Evolutionary conservation across 2,329 filamentous ascomycete species (phyloP), one percentile per base, ranked within the genome.

Genomic region (Colletotrichum brevisporum): DNA sequence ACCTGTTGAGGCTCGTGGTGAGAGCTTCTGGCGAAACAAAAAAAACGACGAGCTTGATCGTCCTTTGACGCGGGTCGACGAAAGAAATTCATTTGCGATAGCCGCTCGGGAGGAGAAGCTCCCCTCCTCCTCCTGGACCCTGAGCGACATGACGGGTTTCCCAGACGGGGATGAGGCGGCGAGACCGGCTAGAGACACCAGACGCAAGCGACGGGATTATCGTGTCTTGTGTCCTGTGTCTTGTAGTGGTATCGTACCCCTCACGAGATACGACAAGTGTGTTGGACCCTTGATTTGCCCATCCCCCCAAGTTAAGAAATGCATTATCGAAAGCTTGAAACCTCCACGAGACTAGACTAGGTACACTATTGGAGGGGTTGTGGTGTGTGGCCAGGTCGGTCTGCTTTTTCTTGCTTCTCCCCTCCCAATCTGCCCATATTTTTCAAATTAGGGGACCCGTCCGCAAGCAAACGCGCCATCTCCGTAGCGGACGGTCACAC

Each of bases 321-420:
- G 66, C 50, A 50, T 60, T 69, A 36, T 65, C 43, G 61, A 59
- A 69, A 54, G 62, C 61, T 65, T 69, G 66, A 69, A 69, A 69
- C 62, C 55, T 41, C 13, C 18, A 31, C 24, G 55, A 39, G 31
- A 50, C 51, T 24, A 24, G 21, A 24, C 21, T 24, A 24, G 21
- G 21, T 24, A 24, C 21, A 24, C 2, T 31, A 51, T n/a, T 53
- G 47, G 62, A 59, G 54, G 47, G 8, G 13, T 24, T 24, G 36
- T n/a, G 39, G 15, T n/a, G 21, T 24, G 31, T 41, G 52, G 27
- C n/a, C 47, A 51, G 24, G 24, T 18, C 16, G 39, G 54, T 13
- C 21, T 24, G 21, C 21, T 24, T 57, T 52, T 64, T 50, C 53
- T 21, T 47, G 15, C 31, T 59, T 41, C n/a, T n/a, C 48, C 6